Percentiles rank a stretch among this genome's conserved stretches.
phyloP scores from a whole-genome alignment of 108 stramenopile species.

The Chaetoceros tenuissimus region DNA sequence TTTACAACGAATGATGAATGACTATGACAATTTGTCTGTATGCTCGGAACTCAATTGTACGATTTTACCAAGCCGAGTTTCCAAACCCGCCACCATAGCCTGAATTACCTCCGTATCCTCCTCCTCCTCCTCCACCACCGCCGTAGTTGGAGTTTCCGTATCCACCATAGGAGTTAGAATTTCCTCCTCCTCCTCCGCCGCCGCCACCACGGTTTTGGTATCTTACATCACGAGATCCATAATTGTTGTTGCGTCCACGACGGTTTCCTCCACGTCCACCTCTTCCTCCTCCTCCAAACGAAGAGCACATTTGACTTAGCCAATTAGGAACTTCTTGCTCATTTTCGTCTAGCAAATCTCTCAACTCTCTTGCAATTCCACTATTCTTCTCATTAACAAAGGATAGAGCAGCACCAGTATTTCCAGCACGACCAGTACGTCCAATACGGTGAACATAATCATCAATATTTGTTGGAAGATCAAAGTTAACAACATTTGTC shows the following conservation, averaged over 20 bases:
- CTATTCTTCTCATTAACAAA: conserved; percentile 90
- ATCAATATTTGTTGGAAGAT: conserved; percentile 91
- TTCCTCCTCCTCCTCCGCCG: conserved; percentile 18
- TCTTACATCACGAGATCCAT: conserved; percentile 22
- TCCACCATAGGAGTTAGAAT: conserved; percentile 13
- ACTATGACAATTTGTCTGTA: no score
- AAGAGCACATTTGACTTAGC: conserved; percentile 68
- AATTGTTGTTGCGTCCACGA: conserved; percentile 26
- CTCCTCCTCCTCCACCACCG: conserved; percentile 12
- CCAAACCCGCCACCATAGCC: no score
- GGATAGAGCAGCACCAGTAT: conserved; percentile 86
- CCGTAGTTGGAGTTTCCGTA: conserved; percentile 14
- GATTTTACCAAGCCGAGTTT: no score
- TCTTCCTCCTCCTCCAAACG: conserved; percentile 42
- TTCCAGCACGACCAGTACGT: conserved; percentile 98
- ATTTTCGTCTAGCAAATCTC: conserved; percentile 79
- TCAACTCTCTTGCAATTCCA: conserved; percentile 64
- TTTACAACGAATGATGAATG: no score
- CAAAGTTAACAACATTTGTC: conserved; percentile 93
- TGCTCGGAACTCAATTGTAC: no score
- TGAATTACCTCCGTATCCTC: conserved; percentile 3
- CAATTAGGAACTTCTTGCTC: conserved; percentile 78
- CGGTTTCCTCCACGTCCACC: conserved; percentile 28
- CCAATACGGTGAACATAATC: conserved; percentile 99
- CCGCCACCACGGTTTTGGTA: conserved; percentile 11